phyloP scores from a whole-genome alignment of 768 basidiomycete genomes.

The Roridomyces roridus region DNA sequence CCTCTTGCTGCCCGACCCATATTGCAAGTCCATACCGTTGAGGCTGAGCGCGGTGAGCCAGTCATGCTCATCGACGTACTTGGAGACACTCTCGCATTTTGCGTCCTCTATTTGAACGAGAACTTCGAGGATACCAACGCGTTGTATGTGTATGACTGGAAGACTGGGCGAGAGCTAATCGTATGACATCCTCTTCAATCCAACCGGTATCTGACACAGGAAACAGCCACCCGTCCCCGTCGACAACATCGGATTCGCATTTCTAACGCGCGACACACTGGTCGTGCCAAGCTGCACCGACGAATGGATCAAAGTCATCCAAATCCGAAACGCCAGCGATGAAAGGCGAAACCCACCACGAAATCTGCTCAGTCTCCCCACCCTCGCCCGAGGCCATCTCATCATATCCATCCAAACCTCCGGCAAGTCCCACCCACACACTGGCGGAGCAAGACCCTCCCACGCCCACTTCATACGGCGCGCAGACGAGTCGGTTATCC shows the following conservation, averaged over 20 bases:
- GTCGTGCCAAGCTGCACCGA: not conserved
- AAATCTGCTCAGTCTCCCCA: not conserved
- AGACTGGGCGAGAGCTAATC: not conserved
- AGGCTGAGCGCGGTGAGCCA: not conserved
- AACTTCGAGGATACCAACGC: not conserved
- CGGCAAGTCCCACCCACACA: slow-evolving; percentile 4
- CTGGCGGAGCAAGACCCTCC: not conserved
- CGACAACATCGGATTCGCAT: not conserved
- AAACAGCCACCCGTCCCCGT: not conserved
- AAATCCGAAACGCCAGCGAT: not conserved
- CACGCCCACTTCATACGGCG: not conserved
- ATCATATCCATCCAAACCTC: not conserved
- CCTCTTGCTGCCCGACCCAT: slow-evolving; percentile 2
- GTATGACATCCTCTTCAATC: no score
- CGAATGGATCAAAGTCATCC: not conserved
- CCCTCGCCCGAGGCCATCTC: not conserved
- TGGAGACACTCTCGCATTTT: slow-evolving; percentile 3
- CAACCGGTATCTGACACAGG: no score
- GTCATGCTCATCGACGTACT: not conserved
- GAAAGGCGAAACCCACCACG: not conserved
- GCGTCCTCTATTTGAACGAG: slow-evolving; percentile 1
- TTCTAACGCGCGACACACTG: not conserved
- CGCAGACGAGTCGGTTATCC: not conserved
- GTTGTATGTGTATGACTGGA: slow-evolving; percentile 9
- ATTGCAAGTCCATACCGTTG: not conserved